Conservation (phyloP, 1,284 basidiomycete species). For the Coniophora puteana region DNA sequence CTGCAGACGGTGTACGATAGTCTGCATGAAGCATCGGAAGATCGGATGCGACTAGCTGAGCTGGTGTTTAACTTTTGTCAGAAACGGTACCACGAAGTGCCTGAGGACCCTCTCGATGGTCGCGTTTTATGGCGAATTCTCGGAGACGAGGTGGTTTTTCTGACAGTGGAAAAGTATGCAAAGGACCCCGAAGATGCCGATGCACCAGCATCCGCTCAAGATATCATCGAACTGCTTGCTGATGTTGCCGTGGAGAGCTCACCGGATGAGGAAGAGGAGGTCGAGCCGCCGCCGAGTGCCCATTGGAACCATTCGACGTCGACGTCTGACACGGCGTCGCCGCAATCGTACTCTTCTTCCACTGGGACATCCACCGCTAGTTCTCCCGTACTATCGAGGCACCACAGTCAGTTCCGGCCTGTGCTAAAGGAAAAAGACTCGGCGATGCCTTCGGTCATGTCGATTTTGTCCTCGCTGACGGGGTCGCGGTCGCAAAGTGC, state of each 20-base stretch:
- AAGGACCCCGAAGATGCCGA: constrained; percentile 21
- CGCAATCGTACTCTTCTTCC: constrained; percentile 24
- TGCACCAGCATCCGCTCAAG: constrained; percentile 21
- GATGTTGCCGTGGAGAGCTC: constrained; percentile 32
- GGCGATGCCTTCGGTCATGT: constrained; percentile 57
- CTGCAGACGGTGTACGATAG: constrained; percentile 57
- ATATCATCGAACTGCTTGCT: constrained; percentile 37
- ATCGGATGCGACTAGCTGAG: constrained; percentile 57
- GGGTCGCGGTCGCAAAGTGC: constrained; percentile 57
- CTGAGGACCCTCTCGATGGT: constrained; percentile 24
- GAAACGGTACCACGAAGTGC: constrained; percentile 33
- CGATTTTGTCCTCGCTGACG: constrained; percentile 56
- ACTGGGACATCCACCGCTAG: constrained; percentile 32
- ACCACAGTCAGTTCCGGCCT: constrained; percentile 48
- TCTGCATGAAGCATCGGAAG: constrained; percentile 63
- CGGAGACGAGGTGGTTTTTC: constrained; percentile 56
- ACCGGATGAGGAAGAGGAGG: constrained; percentile 38
- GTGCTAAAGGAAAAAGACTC: constrained; percentile 39
- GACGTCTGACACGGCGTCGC: constrained; percentile 31
- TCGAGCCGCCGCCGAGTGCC: too few relatives aligned
- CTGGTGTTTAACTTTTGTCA: constrained; percentile 54
- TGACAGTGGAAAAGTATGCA: constrained; percentile 37
- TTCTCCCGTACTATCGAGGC: constrained; percentile 52
- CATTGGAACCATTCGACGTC: too few relatives aligned
- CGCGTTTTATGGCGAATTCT: constrained; percentile 59